These are phyloP conservation scores for Xerocomus minutiporus DNA, from an alignment of 1,284 basidiomycete genomes.

Conservation along the genomic window DNA sequence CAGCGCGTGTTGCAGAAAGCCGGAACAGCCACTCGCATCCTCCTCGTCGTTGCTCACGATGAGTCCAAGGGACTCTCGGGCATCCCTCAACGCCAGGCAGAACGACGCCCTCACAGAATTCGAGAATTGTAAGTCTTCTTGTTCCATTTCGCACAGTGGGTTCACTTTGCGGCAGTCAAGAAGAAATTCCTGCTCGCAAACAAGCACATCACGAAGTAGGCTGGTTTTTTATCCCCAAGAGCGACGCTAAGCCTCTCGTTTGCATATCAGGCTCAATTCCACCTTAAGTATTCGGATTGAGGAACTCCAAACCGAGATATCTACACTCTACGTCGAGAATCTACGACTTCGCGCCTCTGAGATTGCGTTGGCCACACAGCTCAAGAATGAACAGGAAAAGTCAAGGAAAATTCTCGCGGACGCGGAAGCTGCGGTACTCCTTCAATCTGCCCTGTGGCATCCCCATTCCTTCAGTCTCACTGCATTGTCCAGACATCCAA, in stretches of 20 bases:
- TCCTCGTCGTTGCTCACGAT: constrained; percentile 46
- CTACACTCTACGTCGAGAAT: constrained; percentile 74
- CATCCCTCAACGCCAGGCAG: constrained; percentile 61
- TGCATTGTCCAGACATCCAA: constrained; percentile 46
- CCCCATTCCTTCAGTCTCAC: constrained; percentile 7
- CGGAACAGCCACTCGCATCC: constrained; percentile 21
- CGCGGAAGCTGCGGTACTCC: constrained; percentile 67
- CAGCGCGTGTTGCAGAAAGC: constrained; percentile 28
- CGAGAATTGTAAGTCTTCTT: constrained; percentile 63
- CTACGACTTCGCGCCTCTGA: constrained; percentile 73
- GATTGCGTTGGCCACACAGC: constrained; percentile 66
- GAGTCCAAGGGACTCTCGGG: constrained; percentile 77
- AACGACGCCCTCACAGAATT: constrained; percentile 77
- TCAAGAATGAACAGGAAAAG: constrained; percentile 74
- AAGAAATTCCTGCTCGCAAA: constrained; percentile 85
- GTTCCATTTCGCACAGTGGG: constrained; percentile 2
- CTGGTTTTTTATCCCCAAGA: constrained; percentile 7
- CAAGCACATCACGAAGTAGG: constrained; percentile 82
- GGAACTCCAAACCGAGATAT: constrained; percentile 76
- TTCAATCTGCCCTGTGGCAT: constrained; percentile 14
- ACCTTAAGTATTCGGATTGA: constrained; percentile 77
- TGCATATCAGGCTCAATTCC: constrained; percentile 64
- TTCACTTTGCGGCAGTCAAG: constrained; percentile 57
- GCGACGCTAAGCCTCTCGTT: constrained; percentile 10
- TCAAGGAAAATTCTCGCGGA: constrained; percentile 65